Evolutionary conservation across 495 filamentous ascomycete genomes (phyloP).

Genomic region (Neurospora sp.): DNA sequence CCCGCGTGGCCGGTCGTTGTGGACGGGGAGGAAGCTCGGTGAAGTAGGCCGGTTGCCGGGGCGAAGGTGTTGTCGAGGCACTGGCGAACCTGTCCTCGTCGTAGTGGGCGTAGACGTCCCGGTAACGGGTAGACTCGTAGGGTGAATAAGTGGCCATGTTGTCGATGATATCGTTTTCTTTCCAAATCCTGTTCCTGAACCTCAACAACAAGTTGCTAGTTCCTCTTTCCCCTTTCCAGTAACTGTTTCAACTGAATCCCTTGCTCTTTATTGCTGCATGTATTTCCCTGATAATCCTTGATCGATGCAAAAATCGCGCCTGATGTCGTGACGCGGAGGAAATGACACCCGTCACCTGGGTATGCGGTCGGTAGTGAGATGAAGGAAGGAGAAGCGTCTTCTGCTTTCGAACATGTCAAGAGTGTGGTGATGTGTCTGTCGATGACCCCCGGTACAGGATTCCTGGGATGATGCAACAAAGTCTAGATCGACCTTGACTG

Average conservation of each 20-base stretch:
- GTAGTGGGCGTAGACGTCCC: constrained; percentile 25
- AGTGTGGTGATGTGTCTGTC: constrained; percentile 16
- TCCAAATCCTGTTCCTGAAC: constrained; percentile 12
- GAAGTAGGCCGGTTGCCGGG: constrained; percentile 35
- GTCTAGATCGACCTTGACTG: constrained; percentile 21
- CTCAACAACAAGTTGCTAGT: constrained; percentile 4
- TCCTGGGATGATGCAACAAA: constrained; percentile 21
- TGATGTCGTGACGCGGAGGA: constrained; percentile 37
- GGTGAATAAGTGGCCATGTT: constrained; percentile 39
- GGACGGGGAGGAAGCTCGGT: constrained; percentile 25
- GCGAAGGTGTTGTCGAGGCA: constrained; percentile 42
- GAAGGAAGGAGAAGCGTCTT: constrained; percentile 35
- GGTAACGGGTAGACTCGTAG: constrained; percentile 33
- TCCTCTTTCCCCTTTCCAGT: constrained; percentile 12
- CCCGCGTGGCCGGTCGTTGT: constrained; percentile 37
- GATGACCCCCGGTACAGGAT: constrained; percentile 21
- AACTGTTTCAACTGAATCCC: constrained; percentile 1
- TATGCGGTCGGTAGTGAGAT: constrained; percentile 46
- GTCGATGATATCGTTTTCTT: constrained; percentile 22
- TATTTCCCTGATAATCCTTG: constrained; percentile 12
- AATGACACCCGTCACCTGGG: constrained; percentile 45
- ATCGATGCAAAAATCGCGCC: constrained; percentile 24
- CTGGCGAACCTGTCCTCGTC: constrained; percentile 32
- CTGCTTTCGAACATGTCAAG: constrained; percentile 43
- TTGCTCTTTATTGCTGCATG: constrained; percentile 9